Base-by-base conservation (phyloP, 2,329 filamentous ascomycete genomes). In the Tolypocladium nubicola region DNA sequence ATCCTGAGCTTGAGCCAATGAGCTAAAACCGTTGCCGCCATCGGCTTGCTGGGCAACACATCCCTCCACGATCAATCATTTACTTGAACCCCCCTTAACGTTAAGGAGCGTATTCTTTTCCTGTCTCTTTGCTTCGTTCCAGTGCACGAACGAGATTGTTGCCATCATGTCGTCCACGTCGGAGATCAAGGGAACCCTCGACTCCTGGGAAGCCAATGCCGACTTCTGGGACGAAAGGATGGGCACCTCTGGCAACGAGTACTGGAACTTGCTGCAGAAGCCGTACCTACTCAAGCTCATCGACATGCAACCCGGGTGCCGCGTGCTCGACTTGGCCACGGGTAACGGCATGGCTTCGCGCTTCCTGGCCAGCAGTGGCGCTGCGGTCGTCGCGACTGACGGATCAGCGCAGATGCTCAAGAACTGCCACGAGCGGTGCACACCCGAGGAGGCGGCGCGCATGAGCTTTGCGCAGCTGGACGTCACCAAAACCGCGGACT, bases 281-380 rank as follows among this genome's bases (percentile, higher is more conserved):
- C 77, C 77, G 0, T 67, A 64, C 2, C 68, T 79, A 1, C 54
- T 66, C 16, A 68, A 71, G 4, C 65, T 79, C 35, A 63, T 75
- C 1, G 49, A 55, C 39, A 45, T 57, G 11, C 43, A 52, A n/a
- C 57, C 57, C 1, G 57, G 55, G 8, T 65, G 71, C 54, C 64
- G 64, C 8, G 74, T 74, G 0, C 68, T 80, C 7, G 77, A 80
- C 56, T 67, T 80, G n/a, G 75, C 76, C 4, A 78, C 75, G 0
- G 77, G 77, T 43, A 80, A 79, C 58, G 77, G 77, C 30, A 70
- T 80, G 33, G 72, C 73, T 21, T 75, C 77, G 19, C 72, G 76
- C 26, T 75, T 73, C 69, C 67, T 81, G 19, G 71, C 70, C 1
- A 62, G 62, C 11, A 59, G 67, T 26, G 72, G 70, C 11, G 70